These are phyloP conservation scores for Didymella pinodella DNA, from an alignment of 2,329 filamentous ascomycete species.

Conservation along the genomic window DNA sequence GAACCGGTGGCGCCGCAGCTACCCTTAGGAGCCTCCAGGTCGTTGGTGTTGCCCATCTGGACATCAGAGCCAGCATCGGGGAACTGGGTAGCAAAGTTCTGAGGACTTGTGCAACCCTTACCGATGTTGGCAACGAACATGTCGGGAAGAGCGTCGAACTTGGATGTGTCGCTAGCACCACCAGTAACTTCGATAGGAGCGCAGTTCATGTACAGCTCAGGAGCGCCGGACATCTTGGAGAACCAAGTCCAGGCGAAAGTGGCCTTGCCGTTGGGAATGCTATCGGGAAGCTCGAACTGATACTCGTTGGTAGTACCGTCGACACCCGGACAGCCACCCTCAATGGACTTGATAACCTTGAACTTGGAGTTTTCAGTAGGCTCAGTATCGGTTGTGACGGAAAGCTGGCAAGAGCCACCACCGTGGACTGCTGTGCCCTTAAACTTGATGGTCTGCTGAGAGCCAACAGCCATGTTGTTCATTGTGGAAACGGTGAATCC, in stretches of 20 bases:
- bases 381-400: constrained; percentile 72
- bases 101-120: constrained; percentile 60
- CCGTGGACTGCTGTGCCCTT: constrained; percentile 80
- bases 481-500: constrained; percentile 43
- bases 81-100: constrained; percentile 66
- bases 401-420: constrained; percentile 89
- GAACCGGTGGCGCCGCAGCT: constrained; percentile 33
- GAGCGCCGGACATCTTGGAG: constrained; percentile 78
- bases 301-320: constrained; percentile 68
- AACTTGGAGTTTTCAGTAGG: constrained; percentile 66
- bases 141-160: constrained; percentile 70
- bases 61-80: constrained; percentile 70
- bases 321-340: constrained; percentile 81
- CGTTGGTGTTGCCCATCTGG: constrained; percentile 50
- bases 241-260: constrained; percentile 94
- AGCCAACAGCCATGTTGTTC: constrained; percentile 68
- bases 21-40: constrained; percentile 31
- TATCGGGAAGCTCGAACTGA: constrained; percentile 73
- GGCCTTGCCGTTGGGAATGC: constrained; percentile 77
- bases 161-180: constrained; percentile 59
- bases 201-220: constrained; percentile 93
- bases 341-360: constrained; percentile 89
- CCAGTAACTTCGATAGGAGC: constrained; percentile 73
- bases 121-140: constrained; percentile 77
- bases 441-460: constrained; percentile 69